Conservation (phyloP, 2,329 filamentous ascomycete species). For the Bipolaris cookei region DNA sequence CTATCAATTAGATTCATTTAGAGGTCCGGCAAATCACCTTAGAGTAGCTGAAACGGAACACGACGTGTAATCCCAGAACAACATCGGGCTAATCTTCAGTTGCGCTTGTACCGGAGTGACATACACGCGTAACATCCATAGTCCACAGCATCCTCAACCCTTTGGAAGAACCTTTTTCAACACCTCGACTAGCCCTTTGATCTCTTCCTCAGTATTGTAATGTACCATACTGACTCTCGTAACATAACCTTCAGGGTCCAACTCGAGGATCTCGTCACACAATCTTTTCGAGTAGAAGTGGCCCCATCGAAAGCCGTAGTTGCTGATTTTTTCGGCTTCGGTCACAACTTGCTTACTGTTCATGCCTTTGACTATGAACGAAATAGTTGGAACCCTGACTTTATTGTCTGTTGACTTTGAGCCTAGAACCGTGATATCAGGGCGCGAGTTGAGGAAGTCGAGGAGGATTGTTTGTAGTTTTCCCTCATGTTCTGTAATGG, state of each 20-base stretch:
- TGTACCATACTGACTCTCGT: slow-evolving; percentile 74
- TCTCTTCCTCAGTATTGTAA: slow-evolving; percentile 73
- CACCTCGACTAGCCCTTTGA: slow-evolving; percentile 59
- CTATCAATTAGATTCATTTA: background rate
- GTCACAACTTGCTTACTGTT: slow-evolving; percentile 66
- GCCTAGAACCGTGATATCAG: slow-evolving; percentile 65
- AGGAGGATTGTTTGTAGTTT: slow-evolving; percentile 65
- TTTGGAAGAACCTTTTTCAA: slow-evolving; percentile 58
- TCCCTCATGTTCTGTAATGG: slow-evolving; percentile 65
- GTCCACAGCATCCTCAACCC: background rate
- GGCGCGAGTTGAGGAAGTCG: slow-evolving; percentile 61
- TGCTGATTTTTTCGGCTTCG: slow-evolving; percentile 63
- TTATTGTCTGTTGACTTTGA: slow-evolving; percentile 56
- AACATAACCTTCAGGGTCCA: slow-evolving; percentile 65
- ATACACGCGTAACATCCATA: background rate
- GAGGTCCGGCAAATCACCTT: too few species aligned
- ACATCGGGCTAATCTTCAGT: background rate
- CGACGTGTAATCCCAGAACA: background rate
- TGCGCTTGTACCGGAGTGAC: background rate
- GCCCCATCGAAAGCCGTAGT: slow-evolving; percentile 70
- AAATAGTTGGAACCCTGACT: slow-evolving; percentile 69
- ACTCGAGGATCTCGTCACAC: slow-evolving; percentile 63
- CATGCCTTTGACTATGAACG: slow-evolving; percentile 66
- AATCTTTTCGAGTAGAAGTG: slow-evolving; percentile 72
- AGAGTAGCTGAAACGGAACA: background rate